Conservation (phyloP, 192 early-diverging fungal genomes). For the Coemansia sp. region DNA sequence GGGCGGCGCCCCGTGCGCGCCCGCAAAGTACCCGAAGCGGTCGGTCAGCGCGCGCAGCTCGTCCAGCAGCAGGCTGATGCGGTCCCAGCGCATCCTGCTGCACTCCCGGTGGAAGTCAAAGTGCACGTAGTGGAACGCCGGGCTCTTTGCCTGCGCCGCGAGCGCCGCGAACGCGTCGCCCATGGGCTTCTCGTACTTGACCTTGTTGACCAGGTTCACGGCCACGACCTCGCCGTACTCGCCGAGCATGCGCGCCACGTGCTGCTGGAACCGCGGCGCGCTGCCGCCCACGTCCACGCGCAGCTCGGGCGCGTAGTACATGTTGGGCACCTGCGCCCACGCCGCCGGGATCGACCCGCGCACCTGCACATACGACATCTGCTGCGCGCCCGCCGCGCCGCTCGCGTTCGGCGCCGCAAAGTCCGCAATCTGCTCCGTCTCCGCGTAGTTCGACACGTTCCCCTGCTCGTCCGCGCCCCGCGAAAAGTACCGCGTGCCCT, state of each 20-base stretch:
- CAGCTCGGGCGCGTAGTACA: constrained; percentile 88
- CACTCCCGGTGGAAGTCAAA: constrained; percentile 99
- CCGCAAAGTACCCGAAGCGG: constrained; percentile 56
- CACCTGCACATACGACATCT: constrained; percentile 84
- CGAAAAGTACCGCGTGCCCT: constrained; percentile 89
- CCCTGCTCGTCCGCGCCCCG: constrained; percentile 90
- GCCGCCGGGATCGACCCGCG: constrained; percentile 94
- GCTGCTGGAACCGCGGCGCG: constrained; percentile 34
- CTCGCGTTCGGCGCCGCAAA: too few species aligned
- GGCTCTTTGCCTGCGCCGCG: constrained; percentile 60
- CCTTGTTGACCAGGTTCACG: constrained; percentile 93
- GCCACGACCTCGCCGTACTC: constrained; percentile 82
- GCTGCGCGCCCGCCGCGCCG: constrained; percentile 3
- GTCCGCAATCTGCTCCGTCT: constrained; percentile 92
- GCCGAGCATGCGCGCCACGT: constrained; percentile 41
- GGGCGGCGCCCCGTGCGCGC: neutral
- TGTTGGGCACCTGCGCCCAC: constrained; percentile 91
- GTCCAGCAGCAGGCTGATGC: constrained; percentile 80
- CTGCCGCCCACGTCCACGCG: constrained; percentile 60
- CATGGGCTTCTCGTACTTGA: constrained; percentile 85
- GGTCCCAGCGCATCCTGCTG: constrained; percentile 92
- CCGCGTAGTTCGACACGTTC: constrained; percentile 95
- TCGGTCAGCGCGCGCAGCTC: constrained; percentile 67
- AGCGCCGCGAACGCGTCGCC: constrained; percentile 74
- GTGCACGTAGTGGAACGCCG: constrained; percentile 69